Base-by-base conservation (phyloP, 2,329 filamentous ascomycete genomes). In the Fusarium sp. region DNA sequence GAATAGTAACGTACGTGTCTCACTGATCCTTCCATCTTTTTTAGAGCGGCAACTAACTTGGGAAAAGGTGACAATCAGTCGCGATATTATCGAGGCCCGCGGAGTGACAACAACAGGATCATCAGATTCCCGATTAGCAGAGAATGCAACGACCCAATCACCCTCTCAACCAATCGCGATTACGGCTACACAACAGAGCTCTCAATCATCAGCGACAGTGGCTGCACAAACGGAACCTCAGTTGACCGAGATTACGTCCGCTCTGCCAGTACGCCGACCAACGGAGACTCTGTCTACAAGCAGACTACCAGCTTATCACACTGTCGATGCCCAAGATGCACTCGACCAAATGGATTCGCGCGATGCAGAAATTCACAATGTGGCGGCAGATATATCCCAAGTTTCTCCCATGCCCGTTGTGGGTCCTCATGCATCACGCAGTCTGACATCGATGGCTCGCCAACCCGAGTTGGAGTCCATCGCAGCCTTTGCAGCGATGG, bases 11-110 rank as follows among this genome's bases (percentile, higher is more conserved):
- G 73, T 75, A 74, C 50, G 72, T 73, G 16, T 30, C 44, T 34
- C 15, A 47, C 15, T 29, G 5, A 24, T 25, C 7, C 5, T 29
- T 15, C 12, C 44, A 20, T 22, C 29, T 11, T 4, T 51, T 14
- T 20, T 29, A 27, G 46, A 40, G 18, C 40, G 47, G 27, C 67
- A 52, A 68, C 75, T 76, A 73, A 76, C 57, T 69, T 57, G 47
- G 55, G 32, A 72, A 72, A 77, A 76, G 75, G 65, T 70, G 55
- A 49, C 44, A 57, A 54, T 50, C n/a, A 59, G 58, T 62, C 63
- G 59, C 51, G 54, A 44, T 43, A 51, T 50, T 46, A 49, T 61
- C 34, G 49, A 38, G 38, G 32, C 55, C 25, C 46, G 30, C 29
- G 51, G 49, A 64, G 27, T 38, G 57, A 59, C 40, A 57, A 55